These are phyloP conservation scores for Silybum marianum DNA, from an alignment of 129 eudicot genomes.

Conservation along the genomic window DNA sequence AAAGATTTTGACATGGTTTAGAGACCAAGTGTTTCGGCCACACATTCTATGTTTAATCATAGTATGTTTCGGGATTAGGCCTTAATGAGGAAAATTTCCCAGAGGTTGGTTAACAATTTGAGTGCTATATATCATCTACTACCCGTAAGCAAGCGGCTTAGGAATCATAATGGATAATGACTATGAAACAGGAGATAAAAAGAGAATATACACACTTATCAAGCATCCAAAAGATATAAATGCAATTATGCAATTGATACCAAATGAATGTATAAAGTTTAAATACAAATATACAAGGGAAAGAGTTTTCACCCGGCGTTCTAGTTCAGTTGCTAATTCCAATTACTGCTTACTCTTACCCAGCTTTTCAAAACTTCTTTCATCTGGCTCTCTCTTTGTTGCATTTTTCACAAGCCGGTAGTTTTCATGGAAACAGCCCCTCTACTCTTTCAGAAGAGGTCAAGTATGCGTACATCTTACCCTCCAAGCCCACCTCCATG, in stretches of 20 bases:
- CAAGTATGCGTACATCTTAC: neutral
- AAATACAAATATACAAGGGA: neutral
- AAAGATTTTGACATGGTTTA: neutral
- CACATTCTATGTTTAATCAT: neutral
- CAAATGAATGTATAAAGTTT: neutral
- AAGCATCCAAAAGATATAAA: neutral
- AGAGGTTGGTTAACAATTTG: neutral
- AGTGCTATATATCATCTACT: neutral
- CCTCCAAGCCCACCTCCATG: neutral
- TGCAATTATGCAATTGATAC: neutral
- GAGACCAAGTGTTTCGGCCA: neutral
- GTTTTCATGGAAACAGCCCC: neutral
- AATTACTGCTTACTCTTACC: neutral
- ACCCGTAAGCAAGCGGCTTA: neutral
- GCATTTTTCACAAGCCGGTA: neutral
- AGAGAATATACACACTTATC: neutral
- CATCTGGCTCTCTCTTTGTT: neutral
- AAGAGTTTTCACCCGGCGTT: neutral
- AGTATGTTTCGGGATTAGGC: neutral
- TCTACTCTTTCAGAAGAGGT: neutral
- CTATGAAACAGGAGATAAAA: neutral
- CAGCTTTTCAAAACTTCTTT: neutral
- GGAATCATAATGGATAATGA: neutral
- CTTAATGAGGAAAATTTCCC: neutral
- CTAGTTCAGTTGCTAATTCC: constrained; percentile 1